Evolutionary conservation across 2,329 filamentous ascomycete genomes (phyloP).

Genomic region (Xylariaceae sp.): DNA sequence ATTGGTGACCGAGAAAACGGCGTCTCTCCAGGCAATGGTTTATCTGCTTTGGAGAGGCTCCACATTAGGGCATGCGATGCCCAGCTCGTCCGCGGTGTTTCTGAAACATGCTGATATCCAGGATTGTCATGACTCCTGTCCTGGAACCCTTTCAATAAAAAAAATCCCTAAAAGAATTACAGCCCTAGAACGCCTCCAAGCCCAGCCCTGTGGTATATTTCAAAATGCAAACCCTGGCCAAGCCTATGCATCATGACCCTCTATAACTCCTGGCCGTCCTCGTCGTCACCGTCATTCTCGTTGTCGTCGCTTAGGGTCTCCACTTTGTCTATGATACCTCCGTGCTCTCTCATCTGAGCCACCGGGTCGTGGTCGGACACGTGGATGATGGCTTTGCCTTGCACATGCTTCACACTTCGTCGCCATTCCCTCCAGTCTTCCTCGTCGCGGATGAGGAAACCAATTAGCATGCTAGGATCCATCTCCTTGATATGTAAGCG

Average conservation of each 20-base stretch:
- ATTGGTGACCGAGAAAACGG: not conserved
- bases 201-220: slow-evolving; percentile 19
- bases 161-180: slow-evolving; percentile 4
- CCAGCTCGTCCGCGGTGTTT: slow-evolving; percentile 2
- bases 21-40: not conserved
- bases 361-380: slow-evolving; percentile 68
- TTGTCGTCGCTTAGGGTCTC: slow-evolving; percentile 75
- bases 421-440: slow-evolving; percentile 85
- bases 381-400: slow-evolving; percentile 82
- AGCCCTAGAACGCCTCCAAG: slow-evolving; percentile 24
- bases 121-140: too few relatives aligned
- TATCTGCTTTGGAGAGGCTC: not conserved
- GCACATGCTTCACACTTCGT: slow-evolving; percentile 65
- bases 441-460: slow-evolving; percentile 79
- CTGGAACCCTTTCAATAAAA: slow-evolving; percentile 16
- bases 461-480: slow-evolving; percentile 97
- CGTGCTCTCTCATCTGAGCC: slow-evolving; percentile 55
- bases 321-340: slow-evolving; percentile 81
- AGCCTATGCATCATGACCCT: slow-evolving; percentile 12
- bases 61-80: not conserved
- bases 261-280: not conserved
- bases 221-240: slow-evolving; percentile 16
- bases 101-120: slow-evolving; percentile 17
- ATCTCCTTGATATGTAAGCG: slow-evolving; percentile 83
- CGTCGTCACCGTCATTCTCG: slow-evolving; percentile 49